A percentile compares a stretch with the other conserved stretches of the same genome.
These are phyloP conservation scores for Fusarium ramigenum DNA, from an alignment of 2,329 filamentous ascomycete species.

Conservation along the genomic window DNA sequence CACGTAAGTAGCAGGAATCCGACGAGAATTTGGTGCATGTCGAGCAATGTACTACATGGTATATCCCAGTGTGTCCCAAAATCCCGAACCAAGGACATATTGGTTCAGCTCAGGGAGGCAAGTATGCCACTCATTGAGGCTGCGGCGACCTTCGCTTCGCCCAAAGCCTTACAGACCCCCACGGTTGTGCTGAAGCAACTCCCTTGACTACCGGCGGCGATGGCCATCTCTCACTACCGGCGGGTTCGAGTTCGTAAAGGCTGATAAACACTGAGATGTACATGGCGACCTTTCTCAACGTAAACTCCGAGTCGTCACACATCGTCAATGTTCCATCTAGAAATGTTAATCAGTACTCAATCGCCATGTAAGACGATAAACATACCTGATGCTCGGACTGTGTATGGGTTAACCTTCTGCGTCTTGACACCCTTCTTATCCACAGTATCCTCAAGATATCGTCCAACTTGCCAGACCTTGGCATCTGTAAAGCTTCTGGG, in stretches of 20 bases:
- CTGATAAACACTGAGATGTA: conserved; percentile 49
- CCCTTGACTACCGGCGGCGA: conserved; percentile 39
- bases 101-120: neutral
- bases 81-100: neutral
- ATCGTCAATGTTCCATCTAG: conserved; percentile 47
- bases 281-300: conserved; percentile 48
- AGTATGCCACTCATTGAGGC: neutral
- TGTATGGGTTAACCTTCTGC: conserved; percentile 37
- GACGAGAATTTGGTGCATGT: neutral
- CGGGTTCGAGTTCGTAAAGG: conserved; percentile 50
- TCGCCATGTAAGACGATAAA: too few relatives aligned
- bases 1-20: neutral
- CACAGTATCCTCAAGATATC: conserved; percentile 45
- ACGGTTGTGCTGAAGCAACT: conserved; percentile 42
- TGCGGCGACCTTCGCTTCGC: conserved; percentile 41
- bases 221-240: conserved; percentile 42
- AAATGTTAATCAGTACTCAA: conserved; percentile 17
- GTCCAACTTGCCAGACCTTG: conserved; percentile 47
- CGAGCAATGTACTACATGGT: neutral
- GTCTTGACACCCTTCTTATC: conserved; percentile 40
- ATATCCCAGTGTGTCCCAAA: neutral
- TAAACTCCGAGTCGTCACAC: conserved; percentile 47
- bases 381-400: conserved; percentile 49
- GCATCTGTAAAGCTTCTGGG: conserved; percentile 47
- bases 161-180: conserved; percentile 46